phyloP scores from a whole-genome alignment of 768 basidiomycete genomes.

The Suillus variegatus region DNA sequence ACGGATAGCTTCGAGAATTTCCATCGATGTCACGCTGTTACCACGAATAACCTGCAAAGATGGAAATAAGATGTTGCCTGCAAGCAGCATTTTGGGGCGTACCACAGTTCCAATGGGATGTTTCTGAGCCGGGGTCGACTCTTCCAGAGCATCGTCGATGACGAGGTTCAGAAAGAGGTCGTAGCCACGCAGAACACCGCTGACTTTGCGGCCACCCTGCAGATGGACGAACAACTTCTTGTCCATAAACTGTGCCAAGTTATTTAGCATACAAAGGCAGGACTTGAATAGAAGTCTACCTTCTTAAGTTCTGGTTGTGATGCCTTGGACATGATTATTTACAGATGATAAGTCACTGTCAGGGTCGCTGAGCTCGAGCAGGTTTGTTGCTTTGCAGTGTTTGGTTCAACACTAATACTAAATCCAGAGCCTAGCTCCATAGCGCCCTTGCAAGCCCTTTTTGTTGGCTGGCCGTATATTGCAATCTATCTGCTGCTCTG shows the following conservation, averaged over 20 bases:
- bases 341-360: conserved; percentile 8
- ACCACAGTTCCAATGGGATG: conserved; percentile 92
- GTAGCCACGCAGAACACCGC: conserved; percentile 92
- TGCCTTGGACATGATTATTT: conserved; percentile 78
- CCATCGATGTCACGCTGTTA: conserved; percentile 96
- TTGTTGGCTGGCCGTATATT: not conserved
- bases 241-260: conserved; percentile 86
- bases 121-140: conserved; percentile 86
- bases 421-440: conserved; percentile 5
- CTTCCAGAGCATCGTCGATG: conserved; percentile 93
- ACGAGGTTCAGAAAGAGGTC: conserved; percentile 99
- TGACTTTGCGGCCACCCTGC: conserved; percentile 94
- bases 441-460: not conserved
- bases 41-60: conserved; percentile 84
- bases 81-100: conserved; percentile 33
- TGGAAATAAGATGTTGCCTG: not conserved
- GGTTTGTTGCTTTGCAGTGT: conserved; percentile 33
- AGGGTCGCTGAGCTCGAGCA: not conserved
- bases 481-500: not conserved
- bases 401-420: conserved; percentile 21
- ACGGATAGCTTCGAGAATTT: conserved; percentile 71
- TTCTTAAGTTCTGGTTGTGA: conserved; percentile 98
- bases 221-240: conserved; percentile 94
- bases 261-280: conserved; percentile 3
- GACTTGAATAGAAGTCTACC: conserved; percentile 45